Conservation (phyloP, 805 yeast species). For the Pichia cephalocereana region DNA sequence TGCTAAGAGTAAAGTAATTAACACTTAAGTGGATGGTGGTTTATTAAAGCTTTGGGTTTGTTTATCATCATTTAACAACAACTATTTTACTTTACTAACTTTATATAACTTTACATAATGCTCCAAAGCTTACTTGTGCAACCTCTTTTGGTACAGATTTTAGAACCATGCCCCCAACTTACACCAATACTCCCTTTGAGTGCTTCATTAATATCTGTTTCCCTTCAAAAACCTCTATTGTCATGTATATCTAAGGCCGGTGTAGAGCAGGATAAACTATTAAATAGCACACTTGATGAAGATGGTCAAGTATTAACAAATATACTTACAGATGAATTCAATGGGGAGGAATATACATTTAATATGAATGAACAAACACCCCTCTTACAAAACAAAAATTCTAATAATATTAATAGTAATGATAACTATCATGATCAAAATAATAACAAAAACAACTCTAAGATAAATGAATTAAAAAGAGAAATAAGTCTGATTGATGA, state of each 20-base stretch:
- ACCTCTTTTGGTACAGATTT: slow-evolving; percentile 20
- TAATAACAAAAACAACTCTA: background rate
- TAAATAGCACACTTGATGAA: background rate
- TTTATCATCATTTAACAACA: too few species aligned
- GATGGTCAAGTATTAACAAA: background rate
- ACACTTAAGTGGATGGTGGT: too few species aligned
- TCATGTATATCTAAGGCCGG: slow-evolving; percentile 17
- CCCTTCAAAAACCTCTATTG: slow-evolving; percentile 22
- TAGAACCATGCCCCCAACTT: slow-evolving; percentile 19
- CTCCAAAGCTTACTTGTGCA: slow-evolving; percentile 2
- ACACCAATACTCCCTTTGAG: slow-evolving; percentile 20
- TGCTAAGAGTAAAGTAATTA: too few species aligned
- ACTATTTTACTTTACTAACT: too few species aligned
- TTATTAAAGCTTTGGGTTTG: too few species aligned
- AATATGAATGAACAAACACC: background rate
- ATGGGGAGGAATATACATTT: background rate
- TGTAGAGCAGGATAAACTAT: background rate
- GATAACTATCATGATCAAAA: background rate
- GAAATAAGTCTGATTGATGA: slow-evolving; percentile 6
- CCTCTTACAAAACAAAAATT: background rate
- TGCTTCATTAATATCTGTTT: slow-evolving; percentile 22
- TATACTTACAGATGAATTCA: background rate
- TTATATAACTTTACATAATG: background rate
- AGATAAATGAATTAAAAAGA: background rate
- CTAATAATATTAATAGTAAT: background rate